phyloP scores from a whole-genome alignment of 2,329 filamentous ascomycete species.

The Nothomitra cinnamomea region DNA sequence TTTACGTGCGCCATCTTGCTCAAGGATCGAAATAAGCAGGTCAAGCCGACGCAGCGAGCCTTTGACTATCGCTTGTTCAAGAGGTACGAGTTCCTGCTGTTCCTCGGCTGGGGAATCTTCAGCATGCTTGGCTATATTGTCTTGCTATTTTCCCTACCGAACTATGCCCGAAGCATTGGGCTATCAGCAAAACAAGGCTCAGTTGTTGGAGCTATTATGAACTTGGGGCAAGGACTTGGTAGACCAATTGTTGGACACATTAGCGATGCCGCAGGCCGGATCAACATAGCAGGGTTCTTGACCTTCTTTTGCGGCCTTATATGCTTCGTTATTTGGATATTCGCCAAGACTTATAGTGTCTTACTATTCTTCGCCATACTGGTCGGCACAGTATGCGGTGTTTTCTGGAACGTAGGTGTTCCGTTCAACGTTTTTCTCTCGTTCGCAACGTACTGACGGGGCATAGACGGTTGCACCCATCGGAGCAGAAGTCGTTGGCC shows the following conservation, averaged over 20 bases:
- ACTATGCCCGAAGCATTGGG: slow-evolving; percentile 53
- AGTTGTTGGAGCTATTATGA: slow-evolving; percentile 56
- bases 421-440: neutral
- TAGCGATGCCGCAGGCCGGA: slow-evolving; percentile 49
- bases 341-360: slow-evolving; percentile 48
- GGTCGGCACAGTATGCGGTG: slow-evolving; percentile 49
- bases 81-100: slow-evolving; percentile 42
- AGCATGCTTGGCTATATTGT: slow-evolving; percentile 59
- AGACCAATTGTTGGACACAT: slow-evolving; percentile 56
- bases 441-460: neutral
- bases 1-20: slow-evolving; percentile 44
- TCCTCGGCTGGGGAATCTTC: slow-evolving; percentile 52
- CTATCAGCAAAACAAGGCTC: slow-evolving; percentile 50
- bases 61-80: slow-evolving; percentile 49
- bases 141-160: slow-evolving; percentile 59
- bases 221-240: slow-evolving; percentile 48
- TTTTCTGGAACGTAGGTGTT: slow-evolving; percentile 35
- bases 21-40: slow-evolving; percentile 52
- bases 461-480: slow-evolving; percentile 45
- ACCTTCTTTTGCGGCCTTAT: slow-evolving; percentile 49
- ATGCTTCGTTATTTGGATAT: slow-evolving; percentile 55
- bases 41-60: slow-evolving; percentile 47
- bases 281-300: slow-evolving; percentile 53
- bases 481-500: slow-evolving; percentile 54
- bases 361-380: slow-evolving; percentile 55